A percentile compares a stretch with the other conserved stretches of the same genome.
Evolutionary conservation across 768 basidiomycete genomes (phyloP).

Genomic region (Gymnopilus junonius): DNA sequence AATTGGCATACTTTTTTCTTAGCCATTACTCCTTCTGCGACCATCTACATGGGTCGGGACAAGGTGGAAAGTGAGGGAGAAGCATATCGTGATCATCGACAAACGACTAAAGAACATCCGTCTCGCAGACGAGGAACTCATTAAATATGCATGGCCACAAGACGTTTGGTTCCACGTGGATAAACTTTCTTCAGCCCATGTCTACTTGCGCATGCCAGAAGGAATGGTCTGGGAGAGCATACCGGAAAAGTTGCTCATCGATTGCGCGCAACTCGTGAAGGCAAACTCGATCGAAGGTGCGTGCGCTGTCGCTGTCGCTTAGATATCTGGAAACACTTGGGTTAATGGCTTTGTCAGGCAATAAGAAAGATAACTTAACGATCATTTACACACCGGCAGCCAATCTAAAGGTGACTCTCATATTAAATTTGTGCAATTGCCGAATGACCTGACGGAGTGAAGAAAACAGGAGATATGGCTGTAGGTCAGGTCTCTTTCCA

Average conservation of each 20-base stretch:
- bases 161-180: conserved; percentile 98
- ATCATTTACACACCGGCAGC: conserved; percentile 93
- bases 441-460: not conserved
- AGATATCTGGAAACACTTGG: not conserved
- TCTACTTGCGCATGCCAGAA: conserved; percentile 89
- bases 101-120: conserved; percentile 21
- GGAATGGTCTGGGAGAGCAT: conserved; percentile 90
- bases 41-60: conserved; percentile 95
- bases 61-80: conserved; percentile 85
- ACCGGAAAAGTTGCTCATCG: conserved; percentile 74
- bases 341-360: conserved; percentile 61
- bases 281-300: conserved; percentile 96
- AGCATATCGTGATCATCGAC: conserved; percentile 12
- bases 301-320: not conserved
- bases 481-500: conserved; percentile 97
- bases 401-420: conserved; percentile 80
- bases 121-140: conserved; percentile 87
- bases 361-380: conserved; percentile 93
- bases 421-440: not conserved
- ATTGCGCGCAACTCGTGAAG: conserved; percentile 95
- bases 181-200: conserved; percentile 95
- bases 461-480: conserved; percentile 99
- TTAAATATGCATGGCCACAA: conserved; percentile 89
- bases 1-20: conserved; percentile 9
- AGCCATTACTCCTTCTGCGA: conserved; percentile 69